Evolutionary conservation across 1,284 basidiomycete genomes (phyloP).

Genomic region (Phaffia rhodozyma): DNA sequence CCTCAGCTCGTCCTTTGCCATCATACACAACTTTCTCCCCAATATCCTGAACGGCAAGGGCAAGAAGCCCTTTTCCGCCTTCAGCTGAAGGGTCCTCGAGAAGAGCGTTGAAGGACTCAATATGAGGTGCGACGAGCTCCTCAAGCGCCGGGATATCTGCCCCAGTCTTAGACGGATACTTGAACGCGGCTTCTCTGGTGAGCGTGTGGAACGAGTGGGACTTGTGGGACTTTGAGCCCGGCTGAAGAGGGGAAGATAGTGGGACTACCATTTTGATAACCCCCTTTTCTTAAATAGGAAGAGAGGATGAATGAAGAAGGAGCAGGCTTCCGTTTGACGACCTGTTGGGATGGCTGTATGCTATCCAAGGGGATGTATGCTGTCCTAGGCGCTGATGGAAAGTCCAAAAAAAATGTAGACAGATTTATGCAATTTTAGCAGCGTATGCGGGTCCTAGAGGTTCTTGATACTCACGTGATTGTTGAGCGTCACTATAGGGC

Average conservation of each 20-base stretch:
- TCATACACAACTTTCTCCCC: slow-evolving; percentile 87
- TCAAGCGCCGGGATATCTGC: slow-evolving; percentile 73
- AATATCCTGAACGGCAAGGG: slow-evolving; percentile 69
- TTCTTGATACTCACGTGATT: too few species aligned
- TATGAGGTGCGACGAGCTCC: slow-evolving; percentile 85
- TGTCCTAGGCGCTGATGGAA: too few species aligned
- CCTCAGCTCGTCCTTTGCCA: slow-evolving; percentile 50
- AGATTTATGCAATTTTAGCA: too few species aligned
- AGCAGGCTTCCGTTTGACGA: too few species aligned
- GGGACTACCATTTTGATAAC: not conserved
- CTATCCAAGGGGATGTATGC: too few species aligned
- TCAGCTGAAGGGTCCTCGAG: slow-evolving; percentile 76
- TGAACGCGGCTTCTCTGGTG: slow-evolving; percentile 66
- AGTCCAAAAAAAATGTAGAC: too few species aligned
- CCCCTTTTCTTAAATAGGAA: too few species aligned
- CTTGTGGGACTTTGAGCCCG: slow-evolving; percentile 4
- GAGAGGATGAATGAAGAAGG: too few species aligned
- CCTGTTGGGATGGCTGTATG: too few species aligned
- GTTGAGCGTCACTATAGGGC: too few species aligned
- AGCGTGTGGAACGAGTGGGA: slow-evolving; percentile 63
- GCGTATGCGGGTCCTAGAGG: too few species aligned
- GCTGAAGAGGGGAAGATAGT: not conserved
- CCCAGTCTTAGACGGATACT: slow-evolving; percentile 56
- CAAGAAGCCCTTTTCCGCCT: slow-evolving; percentile 67
- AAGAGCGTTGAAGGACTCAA: slow-evolving; percentile 93